These are phyloP conservation scores for Neocucurbitaria cava DNA, from an alignment of 2,329 filamentous ascomycete genomes.

Conservation along the genomic window DNA sequence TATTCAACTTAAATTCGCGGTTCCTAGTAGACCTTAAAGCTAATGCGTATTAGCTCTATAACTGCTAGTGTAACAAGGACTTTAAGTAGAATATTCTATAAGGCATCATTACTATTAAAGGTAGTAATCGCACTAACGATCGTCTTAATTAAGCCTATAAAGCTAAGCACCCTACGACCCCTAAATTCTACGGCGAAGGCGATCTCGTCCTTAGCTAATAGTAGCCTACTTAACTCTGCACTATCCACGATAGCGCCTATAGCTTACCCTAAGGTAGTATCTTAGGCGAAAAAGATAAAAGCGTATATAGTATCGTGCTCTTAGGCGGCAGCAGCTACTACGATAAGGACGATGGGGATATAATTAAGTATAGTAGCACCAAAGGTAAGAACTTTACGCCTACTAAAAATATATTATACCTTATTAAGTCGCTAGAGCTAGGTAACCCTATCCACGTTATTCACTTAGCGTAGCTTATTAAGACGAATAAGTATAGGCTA, in stretches of 20 bases:
- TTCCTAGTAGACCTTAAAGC: slow-evolving; percentile 57
- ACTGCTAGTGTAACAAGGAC: too few species aligned
- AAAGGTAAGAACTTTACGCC: slow-evolving; percentile 39
- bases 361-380: slow-evolving; percentile 62
- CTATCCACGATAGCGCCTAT: slow-evolving; percentile 62
- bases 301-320: slow-evolving; percentile 64
- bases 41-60: slow-evolving; percentile 56
- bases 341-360: slow-evolving; percentile 59
- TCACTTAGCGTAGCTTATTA: slow-evolving; percentile 51
- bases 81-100: too few species aligned
- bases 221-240: slow-evolving; percentile 62
- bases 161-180: slow-evolving; percentile 12
- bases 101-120: slow-evolving; percentile 45
- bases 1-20: slow-evolving; percentile 45
- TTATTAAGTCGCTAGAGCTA: slow-evolving; percentile 51
- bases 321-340: slow-evolving; percentile 54
- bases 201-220: slow-evolving; percentile 58
- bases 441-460: slow-evolving; percentile 58
- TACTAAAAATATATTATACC: too few species aligned
- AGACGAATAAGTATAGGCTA: slow-evolving; percentile 50
- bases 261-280: slow-evolving; percentile 54
- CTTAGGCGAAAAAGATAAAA: slow-evolving; percentile 52
- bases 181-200: slow-evolving; percentile 50
- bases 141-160: slow-evolving; percentile 30
- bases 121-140: slow-evolving; percentile 34